These are phyloP conservation scores for Penicillium aurantiogriseum DNA, from an alignment of 2,329 filamentous ascomycete species.

Conservation along the genomic window DNA sequence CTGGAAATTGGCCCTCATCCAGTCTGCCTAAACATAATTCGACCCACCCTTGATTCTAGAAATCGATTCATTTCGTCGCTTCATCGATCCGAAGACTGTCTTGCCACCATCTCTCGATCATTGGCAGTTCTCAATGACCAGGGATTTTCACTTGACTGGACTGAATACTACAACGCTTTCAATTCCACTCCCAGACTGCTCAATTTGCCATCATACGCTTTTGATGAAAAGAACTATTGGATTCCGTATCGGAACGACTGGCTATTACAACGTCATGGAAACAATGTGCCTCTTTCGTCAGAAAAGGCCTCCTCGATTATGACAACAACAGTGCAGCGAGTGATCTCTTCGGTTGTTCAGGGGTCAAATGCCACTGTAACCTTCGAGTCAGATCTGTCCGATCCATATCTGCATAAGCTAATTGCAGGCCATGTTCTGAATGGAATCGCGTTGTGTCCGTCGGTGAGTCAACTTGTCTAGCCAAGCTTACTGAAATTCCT, in stretches of 20 bases:
- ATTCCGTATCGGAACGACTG: background rate
- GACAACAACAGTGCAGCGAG: background rate
- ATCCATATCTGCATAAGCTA: background rate
- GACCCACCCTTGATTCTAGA: background rate
- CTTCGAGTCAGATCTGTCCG: background rate
- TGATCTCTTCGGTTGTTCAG: background rate
- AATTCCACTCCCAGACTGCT: background rate
- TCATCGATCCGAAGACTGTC: background rate
- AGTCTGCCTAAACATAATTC: background rate
- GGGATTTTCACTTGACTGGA: background rate
- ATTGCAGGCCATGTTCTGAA: background rate
- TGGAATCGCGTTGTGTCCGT: background rate
- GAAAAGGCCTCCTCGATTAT: background rate
- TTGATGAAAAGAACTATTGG: background rate
- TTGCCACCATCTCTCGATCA: background rate
- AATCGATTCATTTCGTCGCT: background rate
- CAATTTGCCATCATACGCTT: background rate
- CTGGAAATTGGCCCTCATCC: background rate
- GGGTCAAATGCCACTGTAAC: background rate
- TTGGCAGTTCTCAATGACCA: background rate
- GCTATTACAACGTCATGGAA: background rate
- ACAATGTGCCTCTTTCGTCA: background rate
- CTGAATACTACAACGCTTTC: background rate
- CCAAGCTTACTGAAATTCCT: background rate
- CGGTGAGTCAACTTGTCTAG: background rate